Base-by-base conservation (phyloP, 768 basidiomycete species). In the Boletus sp. region DNA sequence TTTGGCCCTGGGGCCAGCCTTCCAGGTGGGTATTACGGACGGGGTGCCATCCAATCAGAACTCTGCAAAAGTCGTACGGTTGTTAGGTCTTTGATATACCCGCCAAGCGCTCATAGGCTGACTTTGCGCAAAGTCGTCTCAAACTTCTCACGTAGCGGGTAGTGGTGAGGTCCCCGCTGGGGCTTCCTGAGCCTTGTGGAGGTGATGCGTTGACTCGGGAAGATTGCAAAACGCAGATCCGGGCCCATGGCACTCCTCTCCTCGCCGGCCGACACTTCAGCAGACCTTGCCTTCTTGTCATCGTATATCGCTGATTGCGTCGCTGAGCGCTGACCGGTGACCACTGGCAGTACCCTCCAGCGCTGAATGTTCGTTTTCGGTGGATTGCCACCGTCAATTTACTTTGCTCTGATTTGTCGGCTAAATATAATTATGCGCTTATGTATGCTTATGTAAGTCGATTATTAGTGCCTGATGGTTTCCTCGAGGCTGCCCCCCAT, bases 401-500 rank as follows among this genome's bases (percentile, higher is more conserved):
- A 1, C 44, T n/a, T 17, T 12, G 30, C 35, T 17, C 45, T 37
- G 14, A 46, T 56, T 64, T 24, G 42, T 28, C 28, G 40, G 30
- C 42, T 5, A 37, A 47, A 46, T 42, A 28, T 48, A 33, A 7
- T 15, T 12, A 18, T 20, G 6, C 35, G 32, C 20, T 29, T 39
- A 50, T 44, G 39, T 4, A 14, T 15, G 18, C 36, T 65, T 55
- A 44, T 1, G 55, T 67, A 59, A 60, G 60, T 20, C 36, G 20
- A 14, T 49, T 12, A 4, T 7, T 24, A 11, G 53, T 54, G 14
- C 59, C 66, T 62, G 57, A 46, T 24, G 57, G 51, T 33, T 36
- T 54, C 66, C 65, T 54, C 55, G 54, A 59, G 65, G 65, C 52
- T 7, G 40, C 58, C 64, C n/a, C 55, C 52, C 48, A 18, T 57